These are phyloP conservation scores for Aspergillus novofumigatus DNA, from an alignment of 2,329 filamentous ascomycete species.

Conservation along the genomic window DNA sequence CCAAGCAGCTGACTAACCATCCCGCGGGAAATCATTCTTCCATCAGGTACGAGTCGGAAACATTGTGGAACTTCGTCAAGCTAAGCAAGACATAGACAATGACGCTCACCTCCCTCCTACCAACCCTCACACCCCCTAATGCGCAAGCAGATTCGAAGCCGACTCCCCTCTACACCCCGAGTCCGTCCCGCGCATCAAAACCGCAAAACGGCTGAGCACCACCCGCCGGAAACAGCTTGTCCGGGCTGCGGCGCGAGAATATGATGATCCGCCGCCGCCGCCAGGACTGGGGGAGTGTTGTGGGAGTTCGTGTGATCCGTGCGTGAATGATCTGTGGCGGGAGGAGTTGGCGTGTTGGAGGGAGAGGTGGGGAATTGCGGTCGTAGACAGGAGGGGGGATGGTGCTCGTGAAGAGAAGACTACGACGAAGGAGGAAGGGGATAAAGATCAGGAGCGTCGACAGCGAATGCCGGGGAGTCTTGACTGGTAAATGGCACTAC, in stretches of 20 bases:
- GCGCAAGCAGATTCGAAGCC: slow-evolving; percentile 2
- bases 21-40: background rate
- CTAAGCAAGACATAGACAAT: background rate
- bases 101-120: background rate
- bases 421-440: background rate
- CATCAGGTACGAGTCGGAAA: background rate
- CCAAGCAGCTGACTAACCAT: background rate
- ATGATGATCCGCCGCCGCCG: slow-evolving; percentile 30
- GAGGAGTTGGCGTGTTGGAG: slow-evolving; percentile 32
- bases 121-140: background rate
- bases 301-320: slow-evolving; percentile 35
- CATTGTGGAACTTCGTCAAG: too few species aligned
- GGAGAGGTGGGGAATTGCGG: slow-evolving; percentile 29
- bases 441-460: slow-evolving; percentile 2
- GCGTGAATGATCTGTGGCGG: slow-evolving; percentile 33
- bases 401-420: background rate
- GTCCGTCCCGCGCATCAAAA: slow-evolving; percentile 25
- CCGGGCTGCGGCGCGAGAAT: slow-evolving; percentile 24
- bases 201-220: slow-evolving; percentile 25
- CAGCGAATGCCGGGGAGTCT: slow-evolving; percentile 19
- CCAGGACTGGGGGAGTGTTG: slow-evolving; percentile 32
- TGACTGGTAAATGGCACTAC: too few species aligned
- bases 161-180: slow-evolving; percentile 21
- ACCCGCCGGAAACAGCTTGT: slow-evolving; percentile 33
- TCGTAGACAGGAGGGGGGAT: slow-evolving; percentile 7